Percentiles rank a stretch among this genome's conserved stretches.
phyloP scores from a whole-genome alignment of 768 basidiomycete genomes.

The Xerocomellus dryophilus region DNA sequence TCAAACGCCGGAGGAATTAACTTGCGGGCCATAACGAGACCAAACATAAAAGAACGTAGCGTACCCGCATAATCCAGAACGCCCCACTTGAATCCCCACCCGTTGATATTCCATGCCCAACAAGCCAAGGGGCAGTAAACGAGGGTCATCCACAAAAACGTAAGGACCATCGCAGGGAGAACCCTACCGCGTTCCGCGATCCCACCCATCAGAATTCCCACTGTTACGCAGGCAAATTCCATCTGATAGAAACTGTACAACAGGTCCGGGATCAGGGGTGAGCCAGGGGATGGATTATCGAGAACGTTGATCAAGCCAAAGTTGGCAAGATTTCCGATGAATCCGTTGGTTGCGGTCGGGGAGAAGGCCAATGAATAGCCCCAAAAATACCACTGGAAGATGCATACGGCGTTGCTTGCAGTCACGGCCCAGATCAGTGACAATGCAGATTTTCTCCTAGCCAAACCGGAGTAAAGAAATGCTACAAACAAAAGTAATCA shows the following conservation, averaged over 20 bases:
- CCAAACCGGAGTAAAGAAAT: conserved; percentile 71
- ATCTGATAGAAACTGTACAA: conserved; percentile 86
- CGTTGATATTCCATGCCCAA: conserved; percentile 79
- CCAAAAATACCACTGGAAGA: conserved; percentile 82
- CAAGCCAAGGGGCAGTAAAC: conserved; percentile 87
- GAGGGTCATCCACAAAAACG: conserved; percentile 81
- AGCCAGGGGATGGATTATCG: conserved; percentile 70
- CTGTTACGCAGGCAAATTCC: conserved; percentile 83
- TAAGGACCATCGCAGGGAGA: conserved; percentile 75
- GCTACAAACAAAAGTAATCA: conserved; percentile 36
- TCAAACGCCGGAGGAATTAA: neutral
- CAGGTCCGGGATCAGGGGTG: conserved; percentile 75
- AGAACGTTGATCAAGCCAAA: conserved; percentile 75
- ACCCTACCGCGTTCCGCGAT: conserved; percentile 86
- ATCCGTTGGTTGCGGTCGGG: conserved; percentile 66
- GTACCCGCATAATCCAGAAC: conserved; percentile 84
- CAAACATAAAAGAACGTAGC: conserved; percentile 12
- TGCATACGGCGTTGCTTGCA: conserved; percentile 69
- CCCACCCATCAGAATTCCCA: conserved; percentile 72
- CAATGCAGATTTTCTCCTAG: conserved; percentile 65
- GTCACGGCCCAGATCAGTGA: conserved; percentile 75
- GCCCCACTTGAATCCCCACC: conserved; percentile 85
- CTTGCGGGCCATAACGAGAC: neutral
- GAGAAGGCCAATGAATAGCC: conserved; percentile 87
- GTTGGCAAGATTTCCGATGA: conserved; percentile 75